Conservation (phyloP, 768 basidiomycete genomes). For the Cystobasidium ongulense region DNA sequence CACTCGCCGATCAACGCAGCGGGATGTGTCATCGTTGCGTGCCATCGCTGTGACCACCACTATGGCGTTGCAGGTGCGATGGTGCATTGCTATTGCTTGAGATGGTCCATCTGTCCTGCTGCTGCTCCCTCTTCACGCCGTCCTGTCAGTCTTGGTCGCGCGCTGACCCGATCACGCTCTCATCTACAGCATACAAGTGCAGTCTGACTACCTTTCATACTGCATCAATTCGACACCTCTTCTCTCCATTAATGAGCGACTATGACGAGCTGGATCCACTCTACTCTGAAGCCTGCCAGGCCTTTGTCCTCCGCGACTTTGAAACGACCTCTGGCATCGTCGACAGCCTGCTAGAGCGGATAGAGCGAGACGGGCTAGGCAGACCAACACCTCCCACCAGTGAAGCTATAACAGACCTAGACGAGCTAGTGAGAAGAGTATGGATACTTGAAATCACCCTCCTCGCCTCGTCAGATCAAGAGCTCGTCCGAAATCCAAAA, state of each 20-base stretch:
- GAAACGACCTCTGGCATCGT: not conserved
- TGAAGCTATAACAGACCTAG: no score
- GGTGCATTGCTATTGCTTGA: no score
- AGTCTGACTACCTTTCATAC: no score
- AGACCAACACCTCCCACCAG: not conserved
- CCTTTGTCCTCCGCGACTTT: conserved; percentile 16
- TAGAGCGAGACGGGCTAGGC: not conserved
- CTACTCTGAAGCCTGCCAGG: conserved; percentile 28
- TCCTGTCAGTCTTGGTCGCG: no score
- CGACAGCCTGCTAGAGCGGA: not conserved
- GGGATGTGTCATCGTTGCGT: no score
- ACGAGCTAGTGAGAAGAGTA: conserved; percentile 13
- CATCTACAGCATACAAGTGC: no score
- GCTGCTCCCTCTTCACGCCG: no score
- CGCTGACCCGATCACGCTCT: no score
- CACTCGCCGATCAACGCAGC: not conserved
- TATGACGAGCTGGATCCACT: not conserved
- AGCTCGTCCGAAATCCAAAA: not conserved
- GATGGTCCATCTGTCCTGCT: no score
- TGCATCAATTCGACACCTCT: not conserved
- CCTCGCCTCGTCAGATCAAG: not conserved
- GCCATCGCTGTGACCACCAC: no score
- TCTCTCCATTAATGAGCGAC: not conserved
- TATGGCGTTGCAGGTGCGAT: no score
- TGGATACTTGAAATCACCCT: conserved; percentile 25